Evolutionary conservation across 2,329 filamentous ascomycete species (phyloP).

Genomic region (Paecilomyces formosus): DNA sequence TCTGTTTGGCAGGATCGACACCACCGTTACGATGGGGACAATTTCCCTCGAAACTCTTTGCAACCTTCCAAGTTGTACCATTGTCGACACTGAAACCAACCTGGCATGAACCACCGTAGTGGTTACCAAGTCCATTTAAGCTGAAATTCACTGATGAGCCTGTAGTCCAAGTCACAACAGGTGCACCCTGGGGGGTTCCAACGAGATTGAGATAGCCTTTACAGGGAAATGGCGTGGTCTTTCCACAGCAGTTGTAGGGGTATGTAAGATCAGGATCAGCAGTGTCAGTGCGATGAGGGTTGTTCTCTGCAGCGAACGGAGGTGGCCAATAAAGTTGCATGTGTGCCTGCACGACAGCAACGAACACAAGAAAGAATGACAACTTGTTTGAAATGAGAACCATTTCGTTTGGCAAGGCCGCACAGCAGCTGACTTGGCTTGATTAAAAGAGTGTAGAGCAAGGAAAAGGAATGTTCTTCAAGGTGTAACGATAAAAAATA

Average conservation of each 20-base stretch:
- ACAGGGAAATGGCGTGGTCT: slow-evolving; percentile 28
- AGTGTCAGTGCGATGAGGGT: slow-evolving; percentile 31
- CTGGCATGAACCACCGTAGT: slow-evolving; percentile 42
- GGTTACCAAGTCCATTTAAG: slow-evolving; percentile 27
- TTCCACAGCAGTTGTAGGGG: slow-evolving; percentile 41
- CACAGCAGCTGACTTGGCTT: neutral
- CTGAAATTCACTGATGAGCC: slow-evolving; percentile 35
- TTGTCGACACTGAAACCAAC: slow-evolving; percentile 38
- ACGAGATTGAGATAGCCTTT: slow-evolving; percentile 39
- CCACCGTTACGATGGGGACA: slow-evolving; percentile 37
- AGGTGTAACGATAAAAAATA: neutral
- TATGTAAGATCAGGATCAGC: slow-evolving; percentile 33
- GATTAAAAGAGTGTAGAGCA: neutral
- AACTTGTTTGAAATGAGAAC: neutral
- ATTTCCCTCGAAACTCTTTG: slow-evolving; percentile 40
- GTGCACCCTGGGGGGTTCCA: slow-evolving; percentile 33
- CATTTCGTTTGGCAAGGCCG: neutral
- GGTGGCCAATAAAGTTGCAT: slow-evolving; percentile 39
- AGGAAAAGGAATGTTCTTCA: neutral
- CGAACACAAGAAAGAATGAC: neutral
- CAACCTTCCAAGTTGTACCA: slow-evolving; percentile 39
- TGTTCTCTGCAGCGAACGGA: slow-evolving; percentile 38
- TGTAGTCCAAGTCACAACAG: slow-evolving; percentile 36
- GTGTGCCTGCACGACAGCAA: slow-evolving; percentile 19
- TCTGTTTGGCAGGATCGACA: slow-evolving; percentile 30